Evolutionary conservation across 2,329 filamentous ascomycete genomes (phyloP), one percentile per base, ranked within the genome.

Genomic region (Trichoderma koningiopsis): DNA sequence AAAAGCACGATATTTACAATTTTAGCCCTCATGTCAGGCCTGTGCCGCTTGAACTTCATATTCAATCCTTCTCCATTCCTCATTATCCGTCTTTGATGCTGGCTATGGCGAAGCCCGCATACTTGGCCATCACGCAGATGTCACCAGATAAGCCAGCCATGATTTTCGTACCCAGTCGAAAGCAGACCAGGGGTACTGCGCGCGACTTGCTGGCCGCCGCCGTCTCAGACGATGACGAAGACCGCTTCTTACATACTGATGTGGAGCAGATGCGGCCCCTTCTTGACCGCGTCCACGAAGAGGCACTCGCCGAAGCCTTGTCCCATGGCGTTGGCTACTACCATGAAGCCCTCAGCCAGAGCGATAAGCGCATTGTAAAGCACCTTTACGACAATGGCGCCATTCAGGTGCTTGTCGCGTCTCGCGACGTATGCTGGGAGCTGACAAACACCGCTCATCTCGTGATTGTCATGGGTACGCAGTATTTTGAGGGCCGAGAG

Each of bases 41-140:
- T 1, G 89, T 97, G 22, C 94, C 95, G 27, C 83, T 99, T 37
- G 95, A 98, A 79, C 87, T 99, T 69, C 94, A 97, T 78, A 91
- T 99, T 59, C 96, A 99, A 80, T 95, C 94, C 1, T 99, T 96
- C 82, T 92, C 91, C 33, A 97, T 97, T 70, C 94, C 96, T 58
- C 96, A 99, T 78, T 97, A 97, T 83, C 96, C 96, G 4, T 98
- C 96, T 13, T 86, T 99, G 52, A 99, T 99, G 96, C 87, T 99
- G 74, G 94, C 96, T 16, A 99, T 99, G 96, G 93, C 94, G 19
- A 95, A 96, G 79, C 96, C 96, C 24, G 91, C 93, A 1, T 98
- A 97, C 79, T 85, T 93, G 70, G 92, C 95, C 2, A 92, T 99
- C 73, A 88, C 93, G 3, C 93, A 97, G 75, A 88, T 97, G 78